These are phyloP conservation scores for Candida maltosa DNA, from an alignment of 805 yeast species.

Conservation along the genomic window DNA sequence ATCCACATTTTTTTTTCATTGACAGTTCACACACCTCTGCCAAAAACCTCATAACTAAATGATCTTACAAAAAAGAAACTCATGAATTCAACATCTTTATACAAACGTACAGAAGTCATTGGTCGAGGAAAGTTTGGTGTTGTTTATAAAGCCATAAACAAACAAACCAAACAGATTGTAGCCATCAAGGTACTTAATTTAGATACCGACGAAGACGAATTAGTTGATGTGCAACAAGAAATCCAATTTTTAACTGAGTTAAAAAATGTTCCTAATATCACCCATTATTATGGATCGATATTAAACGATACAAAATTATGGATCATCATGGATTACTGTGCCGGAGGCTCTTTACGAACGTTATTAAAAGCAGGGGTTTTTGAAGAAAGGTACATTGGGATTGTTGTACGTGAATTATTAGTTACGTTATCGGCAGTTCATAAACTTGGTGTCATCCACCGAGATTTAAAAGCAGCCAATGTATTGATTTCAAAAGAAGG, in stretches of 20 bases:
- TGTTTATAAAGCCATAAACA: constrained; percentile 82
- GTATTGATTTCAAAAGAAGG: constrained; percentile 88
- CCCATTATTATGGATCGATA: constrained; percentile 87
- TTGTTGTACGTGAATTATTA: constrained; percentile 80
- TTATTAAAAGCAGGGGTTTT: constrained; percentile 81
- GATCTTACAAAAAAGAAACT: too few relatives aligned
- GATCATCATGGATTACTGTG: constrained; percentile 97
- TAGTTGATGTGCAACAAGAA: constrained; percentile 90
- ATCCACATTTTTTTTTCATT: too few relatives aligned
- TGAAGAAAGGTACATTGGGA: constrained; percentile 79
- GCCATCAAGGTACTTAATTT: constrained; percentile 92
- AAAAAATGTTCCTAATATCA: constrained; percentile 84
- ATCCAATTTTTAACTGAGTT: constrained; percentile 80
- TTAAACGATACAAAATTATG: constrained; percentile 87
- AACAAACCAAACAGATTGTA: constrained; percentile 69
- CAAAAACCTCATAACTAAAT: too few relatives aligned
- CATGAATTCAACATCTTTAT: constrained; percentile 30
- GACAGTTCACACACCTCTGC: too few relatives aligned
- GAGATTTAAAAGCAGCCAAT: constrained; percentile 96
- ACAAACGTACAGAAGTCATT: constrained; percentile 82
- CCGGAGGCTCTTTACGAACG: constrained; percentile 92
- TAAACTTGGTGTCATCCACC: constrained; percentile 85
- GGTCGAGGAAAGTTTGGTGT: constrained; percentile 98
- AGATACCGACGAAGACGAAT: constrained; percentile 93
- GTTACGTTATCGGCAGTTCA: constrained; percentile 81